Evolutionary conservation across 108 stramenopile species (phyloP), one percentile per base, ranked within the genome.

Genomic region (Aureococcus anophagefferens): DNA sequence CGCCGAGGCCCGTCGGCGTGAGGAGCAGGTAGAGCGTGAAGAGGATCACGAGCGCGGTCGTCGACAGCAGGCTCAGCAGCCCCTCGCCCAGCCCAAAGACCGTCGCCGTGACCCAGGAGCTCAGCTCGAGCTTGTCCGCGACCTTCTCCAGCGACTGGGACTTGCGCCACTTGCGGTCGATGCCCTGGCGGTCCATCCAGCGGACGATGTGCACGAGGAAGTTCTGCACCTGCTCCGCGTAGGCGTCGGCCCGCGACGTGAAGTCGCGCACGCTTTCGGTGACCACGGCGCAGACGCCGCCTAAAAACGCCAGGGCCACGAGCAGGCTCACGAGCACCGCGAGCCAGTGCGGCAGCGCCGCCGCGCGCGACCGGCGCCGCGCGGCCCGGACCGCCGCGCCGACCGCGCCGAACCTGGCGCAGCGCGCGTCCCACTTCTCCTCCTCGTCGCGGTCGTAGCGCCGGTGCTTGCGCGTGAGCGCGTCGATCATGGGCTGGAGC

Each of bases 11-110:
- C 51, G 51, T 25, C 64, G 25, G 65, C 37, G 65, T 75, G 37
- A 75, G 67, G 30, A 75, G 66, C 29, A 75, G 72, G 72, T 73
- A 75, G 14, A 73, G 63, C 14, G 72, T 72, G 64, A 75, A 75
- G 64, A 75, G 66, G 17, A 66, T 64, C 30, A 75, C 74, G 44
- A 73, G 62, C 33, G 35, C 35, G 16, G 67, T 67, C 16, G 67
- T 72, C 40, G 72, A 35, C 1, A 75, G n/a, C 33, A 32, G 67
- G 72, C 35, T 37, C 21, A 75, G 35, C 16, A 72, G 11, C 59
- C 33, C 73, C 71, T 74, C 51, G 17, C 51, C 51, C 7, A 59
- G 17, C 21, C 7, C 4, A 11, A 59, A 25, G 21, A 59, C 51
- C 21, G 51, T 59, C 3, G 51, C 51, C 21, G 51, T 59, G 21